Percentiles rank a stretch among this genome's conserved stretches.
phyloP scores from a whole-genome alignment of 352 stramenopile species.

The Pythium aquatile region DNA sequence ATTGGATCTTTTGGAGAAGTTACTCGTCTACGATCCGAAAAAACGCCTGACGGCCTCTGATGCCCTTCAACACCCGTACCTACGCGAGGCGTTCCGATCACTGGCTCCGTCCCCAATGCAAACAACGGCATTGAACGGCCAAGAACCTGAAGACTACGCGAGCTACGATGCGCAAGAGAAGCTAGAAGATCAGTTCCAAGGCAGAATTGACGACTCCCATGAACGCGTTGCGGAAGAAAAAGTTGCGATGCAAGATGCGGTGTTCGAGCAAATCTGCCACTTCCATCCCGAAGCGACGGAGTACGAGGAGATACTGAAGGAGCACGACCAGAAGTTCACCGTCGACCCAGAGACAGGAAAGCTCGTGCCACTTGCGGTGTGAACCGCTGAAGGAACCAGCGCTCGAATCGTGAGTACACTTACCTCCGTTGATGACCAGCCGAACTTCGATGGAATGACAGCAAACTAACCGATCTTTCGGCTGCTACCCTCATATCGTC shows the following conservation, averaged over 20 bases:
- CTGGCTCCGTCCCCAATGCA: conserved; percentile 2
- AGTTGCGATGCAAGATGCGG: conserved; percentile 64
- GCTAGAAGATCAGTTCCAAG: conserved; percentile 59
- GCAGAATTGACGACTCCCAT: conserved; percentile 69
- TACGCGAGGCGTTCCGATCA: conserved; percentile 68
- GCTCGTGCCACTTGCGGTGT: conserved; percentile 43
- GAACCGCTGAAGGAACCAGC: neutral
- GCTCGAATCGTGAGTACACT: too few relatives aligned
- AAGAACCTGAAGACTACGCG: conserved; percentile 16
- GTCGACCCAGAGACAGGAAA: conserved; percentile 60
- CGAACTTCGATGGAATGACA: too few relatives aligned
- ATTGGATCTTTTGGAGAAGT: conserved; percentile 70
- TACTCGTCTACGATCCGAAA: conserved; percentile 65
- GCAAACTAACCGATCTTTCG: too few relatives aligned
- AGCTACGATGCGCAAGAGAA: conserved; percentile 53
- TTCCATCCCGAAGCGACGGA: conserved; percentile 71
- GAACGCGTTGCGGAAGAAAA: conserved; percentile 64
- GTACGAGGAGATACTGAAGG: conserved; percentile 55
- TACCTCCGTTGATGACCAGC: too few relatives aligned
- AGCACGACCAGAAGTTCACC: conserved; percentile 61
- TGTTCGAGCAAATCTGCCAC: conserved; percentile 79
- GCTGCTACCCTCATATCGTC: too few relatives aligned
- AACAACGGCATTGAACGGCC: conserved; percentile 12
- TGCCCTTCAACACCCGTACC: conserved; percentile 94
- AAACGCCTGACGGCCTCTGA: conserved; percentile 88